Percentiles rank a stretch among this genome's conserved stretches.
These are phyloP conservation scores for Lepiota venenata DNA, from an alignment of 768 basidiomycete genomes.

Conservation along the genomic window DNA sequence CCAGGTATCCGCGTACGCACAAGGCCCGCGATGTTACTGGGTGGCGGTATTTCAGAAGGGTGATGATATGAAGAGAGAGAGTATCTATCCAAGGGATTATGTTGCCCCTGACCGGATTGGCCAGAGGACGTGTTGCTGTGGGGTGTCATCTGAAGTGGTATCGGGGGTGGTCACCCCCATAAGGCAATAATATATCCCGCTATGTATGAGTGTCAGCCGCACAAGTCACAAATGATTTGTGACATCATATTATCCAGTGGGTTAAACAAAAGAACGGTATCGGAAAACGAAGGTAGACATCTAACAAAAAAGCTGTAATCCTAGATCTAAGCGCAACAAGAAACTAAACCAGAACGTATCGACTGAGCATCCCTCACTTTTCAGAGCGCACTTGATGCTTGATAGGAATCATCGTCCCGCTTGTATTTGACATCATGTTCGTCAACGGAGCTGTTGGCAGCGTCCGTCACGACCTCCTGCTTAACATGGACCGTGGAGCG, in stretches of 20 bases:
- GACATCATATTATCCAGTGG: too few species aligned
- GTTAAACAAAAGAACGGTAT: too few species aligned
- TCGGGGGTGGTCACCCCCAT: too few species aligned
- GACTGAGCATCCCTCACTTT: too few species aligned
- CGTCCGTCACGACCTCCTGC: conserved; percentile 24
- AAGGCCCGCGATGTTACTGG: conserved; percentile 35
- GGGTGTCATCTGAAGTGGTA: too few species aligned
- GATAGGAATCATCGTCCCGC: conserved; percentile 13
- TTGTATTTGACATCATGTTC: conserved; percentile 20
- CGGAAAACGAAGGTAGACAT: too few species aligned
- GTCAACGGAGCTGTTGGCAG: conserved; percentile 6
- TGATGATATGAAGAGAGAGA: conserved; percentile 56
- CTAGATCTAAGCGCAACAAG: too few species aligned
- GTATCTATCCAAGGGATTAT: conserved; percentile 31
- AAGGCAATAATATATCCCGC: too few species aligned
- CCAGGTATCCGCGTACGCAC: not conserved
- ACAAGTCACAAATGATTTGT: too few species aligned
- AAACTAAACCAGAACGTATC: too few species aligned
- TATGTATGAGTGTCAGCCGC: too few species aligned
- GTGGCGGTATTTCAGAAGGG: conserved; percentile 59
- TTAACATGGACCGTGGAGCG: conserved; percentile 26
- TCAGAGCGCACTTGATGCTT: not conserved
- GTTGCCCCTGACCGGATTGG: conserved; percentile 7
- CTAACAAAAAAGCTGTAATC: too few species aligned
- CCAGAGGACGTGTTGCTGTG: not conserved